phyloP scores from a whole-genome alignment of 352 stramenopile genomes.

The Phytophthora quininea region DNA sequence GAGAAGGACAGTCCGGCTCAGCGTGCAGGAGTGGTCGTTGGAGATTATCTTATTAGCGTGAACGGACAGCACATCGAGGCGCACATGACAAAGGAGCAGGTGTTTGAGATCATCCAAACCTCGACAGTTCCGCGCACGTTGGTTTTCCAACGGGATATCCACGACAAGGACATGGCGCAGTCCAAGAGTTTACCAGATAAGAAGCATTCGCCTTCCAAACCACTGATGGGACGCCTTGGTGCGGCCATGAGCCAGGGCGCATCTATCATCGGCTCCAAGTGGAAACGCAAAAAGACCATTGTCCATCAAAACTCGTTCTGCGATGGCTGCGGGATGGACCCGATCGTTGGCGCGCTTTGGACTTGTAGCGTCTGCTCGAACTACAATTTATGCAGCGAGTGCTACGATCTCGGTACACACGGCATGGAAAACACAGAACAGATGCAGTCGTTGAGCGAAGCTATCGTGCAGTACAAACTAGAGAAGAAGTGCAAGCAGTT shows the following conservation, averaged over 20 bases:
- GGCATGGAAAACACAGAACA: conserved; percentile 76
- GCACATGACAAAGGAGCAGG: conserved; percentile 66
- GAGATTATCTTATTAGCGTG: conserved; percentile 65
- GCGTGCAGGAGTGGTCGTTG: conserved; percentile 57
- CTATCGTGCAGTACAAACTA: conserved; percentile 73
- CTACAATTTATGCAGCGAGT: conserved; percentile 74
- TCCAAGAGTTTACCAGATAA: conserved; percentile 48
- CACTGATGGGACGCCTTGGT: conserved; percentile 58
- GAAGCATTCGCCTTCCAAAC: conserved; percentile 41
- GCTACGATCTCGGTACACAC: conserved; percentile 75
- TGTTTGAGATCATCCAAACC: conserved; percentile 63
- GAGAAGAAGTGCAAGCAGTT: conserved; percentile 81
- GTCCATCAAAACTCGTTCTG: conserved; percentile 73
- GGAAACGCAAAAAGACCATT: conserved; percentile 73
- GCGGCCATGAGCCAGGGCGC: conserved; percentile 67
- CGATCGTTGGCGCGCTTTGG: conserved; percentile 69
- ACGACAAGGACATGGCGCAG: conserved; percentile 40
- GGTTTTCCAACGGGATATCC: conserved; percentile 55
- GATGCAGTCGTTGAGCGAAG: conserved; percentile 72
- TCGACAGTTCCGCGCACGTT: conserved; percentile 58
- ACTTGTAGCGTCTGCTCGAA: conserved; percentile 75
- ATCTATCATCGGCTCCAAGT: conserved; percentile 64
- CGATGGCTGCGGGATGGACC: conserved; percentile 74
- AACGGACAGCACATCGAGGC: conserved; percentile 66
- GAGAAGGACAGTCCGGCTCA: conserved; percentile 59